Evolutionary conservation across 148 eudicot genomes (phyloP).

Genomic region (Rhododendron williamsianum): DNA sequence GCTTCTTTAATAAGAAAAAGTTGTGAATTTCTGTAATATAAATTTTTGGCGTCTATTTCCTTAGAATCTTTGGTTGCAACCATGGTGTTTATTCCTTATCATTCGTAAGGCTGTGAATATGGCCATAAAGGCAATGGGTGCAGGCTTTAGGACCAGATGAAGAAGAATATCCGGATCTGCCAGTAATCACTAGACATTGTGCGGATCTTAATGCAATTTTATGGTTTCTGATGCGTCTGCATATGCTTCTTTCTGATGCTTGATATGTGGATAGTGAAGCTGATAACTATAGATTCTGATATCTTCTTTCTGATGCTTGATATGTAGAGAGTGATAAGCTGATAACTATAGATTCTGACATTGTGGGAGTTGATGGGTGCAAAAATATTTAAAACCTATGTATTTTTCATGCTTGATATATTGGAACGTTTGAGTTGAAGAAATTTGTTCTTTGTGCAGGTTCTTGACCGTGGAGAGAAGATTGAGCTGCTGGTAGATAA

Average conservation of each 20-base stretch:
- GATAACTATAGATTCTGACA: neutral
- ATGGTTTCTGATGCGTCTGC: neutral
- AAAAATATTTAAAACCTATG: neutral
- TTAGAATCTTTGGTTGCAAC: neutral
- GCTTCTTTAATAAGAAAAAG: neutral
- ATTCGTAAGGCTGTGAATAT: neutral
- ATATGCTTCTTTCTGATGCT: neutral
- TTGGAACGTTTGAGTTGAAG: neutral
- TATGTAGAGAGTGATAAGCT: neutral
- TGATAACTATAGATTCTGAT: neutral
- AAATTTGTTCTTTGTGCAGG: conserved; percentile 12
- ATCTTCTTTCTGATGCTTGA: neutral
- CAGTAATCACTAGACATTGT: neutral
- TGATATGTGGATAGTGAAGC: neutral
- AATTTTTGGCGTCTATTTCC: too few species aligned
- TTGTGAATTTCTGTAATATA: neutral
- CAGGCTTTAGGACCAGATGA: neutral
- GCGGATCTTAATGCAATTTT: neutral
- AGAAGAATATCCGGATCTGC: neutral
- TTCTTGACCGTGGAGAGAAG: conserved; percentile 32
- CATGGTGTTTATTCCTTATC: neutral
- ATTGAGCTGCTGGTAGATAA: conserved; percentile 29
- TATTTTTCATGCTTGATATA: neutral
- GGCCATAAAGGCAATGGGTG: neutral
- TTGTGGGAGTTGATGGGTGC: neutral